A percentile compares a stretch with the other conserved stretches of the same genome.
Evolutionary conservation across 192 early-diverging fungal genomes (phyloP).

Genomic region (Neocallimastix lanati): DNA sequence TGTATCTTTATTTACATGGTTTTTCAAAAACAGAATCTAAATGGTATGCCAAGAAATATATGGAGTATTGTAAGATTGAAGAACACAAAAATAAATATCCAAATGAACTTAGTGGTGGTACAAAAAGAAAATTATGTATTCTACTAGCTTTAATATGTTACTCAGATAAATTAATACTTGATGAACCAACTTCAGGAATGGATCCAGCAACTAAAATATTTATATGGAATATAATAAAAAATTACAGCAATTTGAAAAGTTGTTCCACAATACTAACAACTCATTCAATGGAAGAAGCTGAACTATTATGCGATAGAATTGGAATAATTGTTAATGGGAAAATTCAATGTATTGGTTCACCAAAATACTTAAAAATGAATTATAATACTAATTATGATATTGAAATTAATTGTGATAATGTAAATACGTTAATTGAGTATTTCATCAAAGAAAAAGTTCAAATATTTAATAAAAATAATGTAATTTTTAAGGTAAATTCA

Average conservation of each 20-base stretch:
- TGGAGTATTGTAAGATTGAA: background rate
- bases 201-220: background rate
- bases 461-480: too few species aligned
- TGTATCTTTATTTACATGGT: background rate
- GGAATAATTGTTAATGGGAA: background rate
- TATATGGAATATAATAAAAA: background rate
- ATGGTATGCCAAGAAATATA: background rate
- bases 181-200: background rate
- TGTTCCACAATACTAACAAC: background rate
- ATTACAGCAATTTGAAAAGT: background rate
- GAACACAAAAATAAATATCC: background rate
- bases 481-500: too few species aligned
- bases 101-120: background rate
- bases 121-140: background rate
- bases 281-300: background rate
- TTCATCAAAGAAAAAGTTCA: too few species aligned
- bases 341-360: background rate
- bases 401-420: background rate
- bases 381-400: background rate
- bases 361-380: background rate
- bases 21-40: background rate
- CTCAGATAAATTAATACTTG: background rate
- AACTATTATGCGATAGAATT: background rate
- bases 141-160: background rate
- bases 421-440: too few species aligned